phyloP scores from a whole-genome alignment of 805 yeast genomes.

The Saturnispora zaruensis region DNA sequence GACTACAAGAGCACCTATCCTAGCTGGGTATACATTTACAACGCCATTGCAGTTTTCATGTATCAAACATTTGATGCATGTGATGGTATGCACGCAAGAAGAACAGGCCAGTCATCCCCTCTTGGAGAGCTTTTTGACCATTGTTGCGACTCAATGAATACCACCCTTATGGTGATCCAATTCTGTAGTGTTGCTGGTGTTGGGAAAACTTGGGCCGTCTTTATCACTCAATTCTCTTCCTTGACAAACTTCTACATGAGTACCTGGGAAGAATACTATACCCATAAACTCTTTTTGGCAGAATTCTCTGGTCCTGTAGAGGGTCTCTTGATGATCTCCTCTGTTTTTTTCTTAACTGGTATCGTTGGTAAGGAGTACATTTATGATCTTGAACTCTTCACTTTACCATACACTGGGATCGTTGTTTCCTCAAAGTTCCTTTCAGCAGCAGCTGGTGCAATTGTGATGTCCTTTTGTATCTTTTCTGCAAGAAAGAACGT shows the following conservation, averaged over 20 bases:
- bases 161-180: constrained; percentile 68
- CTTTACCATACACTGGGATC: neutral
- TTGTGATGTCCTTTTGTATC: constrained; percentile 56
- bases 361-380: constrained; percentile 50
- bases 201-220: constrained; percentile 56
- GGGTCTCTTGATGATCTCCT: constrained; percentile 64
- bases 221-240: constrained; percentile 63
- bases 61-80: constrained; percentile 96
- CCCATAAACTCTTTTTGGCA: constrained; percentile 70
- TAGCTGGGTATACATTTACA: constrained; percentile 64
- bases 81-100: constrained; percentile 92
- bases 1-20: constrained; percentile 53
- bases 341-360: constrained; percentile 54
- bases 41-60: constrained; percentile 76
- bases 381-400: constrained; percentile 42
- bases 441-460: constrained; percentile 43
- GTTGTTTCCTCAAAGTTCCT: constrained; percentile 29
- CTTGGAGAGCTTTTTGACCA: constrained; percentile 93
- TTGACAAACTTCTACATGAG: constrained; percentile 77
- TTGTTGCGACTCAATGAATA: constrained; percentile 57
- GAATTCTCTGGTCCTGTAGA: constrained; percentile 92
- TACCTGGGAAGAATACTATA: constrained; percentile 95
- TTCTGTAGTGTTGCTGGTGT: constrained; percentile 70
- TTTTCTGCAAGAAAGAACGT: constrained; percentile 60
- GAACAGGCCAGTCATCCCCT: constrained; percentile 93